Base-by-base conservation (phyloP, 1,139 yeast species). In the Eremothecium coryli region DNA sequence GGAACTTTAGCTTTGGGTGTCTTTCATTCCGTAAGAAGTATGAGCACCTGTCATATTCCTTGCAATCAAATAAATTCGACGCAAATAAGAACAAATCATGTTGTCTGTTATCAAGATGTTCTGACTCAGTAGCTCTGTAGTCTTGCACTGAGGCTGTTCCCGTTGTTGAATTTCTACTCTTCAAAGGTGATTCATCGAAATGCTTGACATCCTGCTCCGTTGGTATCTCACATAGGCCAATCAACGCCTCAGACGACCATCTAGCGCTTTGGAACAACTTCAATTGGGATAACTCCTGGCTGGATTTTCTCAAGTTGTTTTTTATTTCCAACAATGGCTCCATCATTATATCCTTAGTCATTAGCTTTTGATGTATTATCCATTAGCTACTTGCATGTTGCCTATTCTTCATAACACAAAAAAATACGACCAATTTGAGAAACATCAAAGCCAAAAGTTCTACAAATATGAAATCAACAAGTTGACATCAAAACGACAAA, bases 1-100 rank as follows among this genome's bases (percentile, higher is more conserved):
- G 56, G 50, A 88, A 90, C 31, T 68, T 46, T 10, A 82, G 75
- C 36, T 70, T 66, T 2, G 77, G 70, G 39, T 76, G 68, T 18
- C 52, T 58, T 31, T 78, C 72, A 20, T 66, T 66, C 37, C 65
- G 65, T 40, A 88, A 61, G 13, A 68, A 67, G 45, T 68, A 64
- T 2, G 82, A 75, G 40, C 93, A 82, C 22, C 98, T 62, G 40
- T 80, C 93, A 52, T 79, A 88, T 54, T 90, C 98, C 48, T 82
- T 79, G 50, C 88, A 76, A 49, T 76, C 80, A 62, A 90, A 85
- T 49, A 82, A 79, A 0, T 84, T 57, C 38, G 76, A 74, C 0
- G 93, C 96, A 18, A 85, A 61, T 9, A 73, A 48, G 26, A 76
- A 58, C 40, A 58, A 58, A 35, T 68, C 69, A 32, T 56, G 53